phyloP scores from a whole-genome alignment of 2,329 filamentous ascomycete genomes.

The Aspergillus jensenii region DNA sequence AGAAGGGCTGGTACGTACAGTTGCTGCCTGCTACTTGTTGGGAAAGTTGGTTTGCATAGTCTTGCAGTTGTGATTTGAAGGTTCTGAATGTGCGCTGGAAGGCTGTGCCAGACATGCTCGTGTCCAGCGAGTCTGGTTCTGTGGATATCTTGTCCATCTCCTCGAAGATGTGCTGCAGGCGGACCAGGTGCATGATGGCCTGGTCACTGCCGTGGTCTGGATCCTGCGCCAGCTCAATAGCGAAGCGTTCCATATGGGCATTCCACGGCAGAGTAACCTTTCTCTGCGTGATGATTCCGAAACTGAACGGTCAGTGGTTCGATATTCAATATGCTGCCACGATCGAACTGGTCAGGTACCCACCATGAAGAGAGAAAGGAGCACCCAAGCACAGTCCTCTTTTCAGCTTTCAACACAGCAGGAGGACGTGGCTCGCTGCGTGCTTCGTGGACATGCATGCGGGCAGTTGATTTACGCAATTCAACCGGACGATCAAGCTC shows the following conservation, averaged over 20 bases:
- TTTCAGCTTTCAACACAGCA: slow-evolving; percentile 39
- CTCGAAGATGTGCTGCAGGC: slow-evolving; percentile 15
- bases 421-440: slow-evolving; percentile 4
- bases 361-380: slow-evolving; percentile 47
- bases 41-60: not conserved
- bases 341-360: not conserved
- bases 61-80: not conserved
- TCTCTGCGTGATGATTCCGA: slow-evolving; percentile 13
- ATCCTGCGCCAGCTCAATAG: slow-evolving; percentile 5
- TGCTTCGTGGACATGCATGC: slow-evolving; percentile 8
- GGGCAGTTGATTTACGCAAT: slow-evolving; percentile 30
- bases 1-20: not conserved
- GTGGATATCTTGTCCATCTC: slow-evolving; percentile 4
- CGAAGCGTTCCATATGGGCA: slow-evolving; percentile 9
- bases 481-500: slow-evolving; percentile 26
- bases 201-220: slow-evolving; percentile 12
- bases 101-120: not conserved
- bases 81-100: slow-evolving; percentile 1
- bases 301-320: not conserved
- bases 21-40: not conserved
- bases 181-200: slow-evolving; percentile 14
- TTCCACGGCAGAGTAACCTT: slow-evolving; percentile 10
- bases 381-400: slow-evolving; percentile 45
- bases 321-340: too few relatives aligned
- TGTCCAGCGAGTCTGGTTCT: not conserved